Base-by-base conservation (phyloP, 371 early-diverging fungal genomes). In the Smittium culicis region DNA sequence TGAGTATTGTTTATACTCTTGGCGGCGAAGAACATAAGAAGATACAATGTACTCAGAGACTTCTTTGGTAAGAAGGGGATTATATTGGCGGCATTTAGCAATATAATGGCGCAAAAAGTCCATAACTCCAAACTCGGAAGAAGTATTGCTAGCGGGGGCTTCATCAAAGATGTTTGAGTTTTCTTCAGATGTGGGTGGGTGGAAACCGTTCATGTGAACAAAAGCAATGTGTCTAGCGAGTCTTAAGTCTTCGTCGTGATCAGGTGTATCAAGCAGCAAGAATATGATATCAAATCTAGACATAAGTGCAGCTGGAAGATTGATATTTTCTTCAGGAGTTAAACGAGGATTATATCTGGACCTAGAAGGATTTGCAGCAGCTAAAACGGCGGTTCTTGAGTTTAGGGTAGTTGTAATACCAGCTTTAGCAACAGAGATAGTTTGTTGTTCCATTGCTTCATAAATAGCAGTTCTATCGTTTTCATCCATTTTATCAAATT, bases 371-470 rank as follows among this genome's bases (percentile, higher is more conserved):
- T 93, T 93, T 65, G 93, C 93, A 35, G 94, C 94, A 2, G 92
- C 94, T 65, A 96, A 76, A 60, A 96, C 88, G 17, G 90, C 87
- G 27, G 92, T 85, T 71, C 94, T 85, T 0, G 96, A 93, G 73
- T 94, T 96, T 30, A 96, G 78, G 2, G 91, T 92, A 1, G 94
- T 93, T 68, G 88, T 91, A 74, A 96, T 94, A 64, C 94, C 96
- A 27, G 94, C 94, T 78, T 95, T 95, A 65, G 85, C 83, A 54
- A 95, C 90, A 74, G 86, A 86, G 68, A 95, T 89, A 0, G 91
- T 90, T 77, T 95, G 96, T 74, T 95, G 96, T 85, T 95, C 96
- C 94, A 95, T 94, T 0, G 92, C 94, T 78, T 95, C 96, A 74
- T 94, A 93, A 72, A 95, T 91, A 30, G 91, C 89, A 14, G 90